Conservation (phyloP, 2,329 filamentous ascomycete genomes). For the Curvularia sp. region DNA sequence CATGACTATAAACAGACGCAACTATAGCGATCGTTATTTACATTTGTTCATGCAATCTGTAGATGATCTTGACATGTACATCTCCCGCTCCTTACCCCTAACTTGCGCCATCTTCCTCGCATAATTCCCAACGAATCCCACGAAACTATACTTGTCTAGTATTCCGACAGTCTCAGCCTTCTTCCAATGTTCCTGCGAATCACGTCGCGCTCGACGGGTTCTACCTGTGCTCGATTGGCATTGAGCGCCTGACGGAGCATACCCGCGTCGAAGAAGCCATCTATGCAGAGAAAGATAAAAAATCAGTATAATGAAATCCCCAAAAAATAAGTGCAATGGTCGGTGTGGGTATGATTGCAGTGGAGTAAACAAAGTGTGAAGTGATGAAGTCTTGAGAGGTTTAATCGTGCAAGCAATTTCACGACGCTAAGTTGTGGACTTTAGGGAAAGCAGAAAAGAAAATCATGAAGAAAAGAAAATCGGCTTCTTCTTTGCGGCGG, state of each 20-base stretch:
- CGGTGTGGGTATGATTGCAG: background rate
- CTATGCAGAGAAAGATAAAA: constrained; percentile 57
- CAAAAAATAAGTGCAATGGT: background rate
- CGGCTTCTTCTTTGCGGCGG: constrained; percentile 32
- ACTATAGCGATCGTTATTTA: background rate
- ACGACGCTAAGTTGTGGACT: background rate
- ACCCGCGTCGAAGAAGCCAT: constrained; percentile 96
- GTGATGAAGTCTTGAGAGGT: constrained; percentile 9
- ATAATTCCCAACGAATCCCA: background rate
- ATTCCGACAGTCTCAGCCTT: constrained; percentile 74
- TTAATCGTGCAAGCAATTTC: background rate
- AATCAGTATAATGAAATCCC: constrained; percentile 36
- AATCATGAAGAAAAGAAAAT: constrained; percentile 29
- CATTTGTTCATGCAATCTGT: background rate
- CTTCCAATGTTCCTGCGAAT: constrained; percentile 75
- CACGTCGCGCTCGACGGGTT: constrained; percentile 64
- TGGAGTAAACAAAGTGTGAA: background rate
- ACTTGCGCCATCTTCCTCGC: background rate
- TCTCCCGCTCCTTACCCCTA: background rate
- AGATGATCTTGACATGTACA: background rate
- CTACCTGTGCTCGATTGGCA: constrained; percentile 61
- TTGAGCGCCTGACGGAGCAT: constrained; percentile 91
- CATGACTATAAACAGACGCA: background rate
- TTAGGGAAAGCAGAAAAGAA: background rate
- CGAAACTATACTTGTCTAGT: constrained; percentile 52